Base-by-base conservation (phyloP, 2,329 filamentous ascomycete species). In the Tolypocladium album region DNA sequence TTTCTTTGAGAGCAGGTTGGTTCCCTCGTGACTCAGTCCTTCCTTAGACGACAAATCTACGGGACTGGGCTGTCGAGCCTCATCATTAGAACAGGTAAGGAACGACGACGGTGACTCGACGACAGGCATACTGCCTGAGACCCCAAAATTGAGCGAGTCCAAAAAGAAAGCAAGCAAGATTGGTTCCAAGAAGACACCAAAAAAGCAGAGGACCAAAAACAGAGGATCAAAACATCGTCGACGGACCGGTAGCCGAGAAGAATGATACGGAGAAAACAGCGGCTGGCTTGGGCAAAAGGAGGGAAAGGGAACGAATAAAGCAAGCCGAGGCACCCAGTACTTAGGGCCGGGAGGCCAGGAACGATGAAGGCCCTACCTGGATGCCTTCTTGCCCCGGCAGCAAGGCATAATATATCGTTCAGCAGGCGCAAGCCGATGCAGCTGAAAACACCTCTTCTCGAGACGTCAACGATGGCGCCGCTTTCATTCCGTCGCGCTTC, bases 141-240 rank as follows among this genome's bases (percentile, higher is more conserved):
- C 53, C 22, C 65, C 65, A 67, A 66, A 62, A 59, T 61, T 45
- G 55, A 59, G 71, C 67, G 64, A 58, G 60, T 61, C 64, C 66
- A 72, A 73, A 68, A 71, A 73, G 68, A 61, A 64, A 65, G 61
- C 34, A 70, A 66, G 65, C 64, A 68, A 67, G 66, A 66, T 63
- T 61, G 69, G 71, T 71, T 73, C 74, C 76, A 78, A 65, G 63
- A 63, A 79, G 74, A 75, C 71, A 72, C 71, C 72, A 73, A 76
- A 74, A 74, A 52, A 67, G 50, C 27, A 31, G 52, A 20, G 20
- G 38, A 20, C 34, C 47, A 56, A 42, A 52, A 31, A 52, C 34
- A 42, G 57, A 38, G 43, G 31, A 40, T 73, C 75, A 75, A 74
- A 72, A 69, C 75, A 78, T 78, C 68, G 60, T 58, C 60, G 67